phyloP scores from a whole-genome alignment of 306 rosid species.

The Vachellia pachyceras region DNA sequence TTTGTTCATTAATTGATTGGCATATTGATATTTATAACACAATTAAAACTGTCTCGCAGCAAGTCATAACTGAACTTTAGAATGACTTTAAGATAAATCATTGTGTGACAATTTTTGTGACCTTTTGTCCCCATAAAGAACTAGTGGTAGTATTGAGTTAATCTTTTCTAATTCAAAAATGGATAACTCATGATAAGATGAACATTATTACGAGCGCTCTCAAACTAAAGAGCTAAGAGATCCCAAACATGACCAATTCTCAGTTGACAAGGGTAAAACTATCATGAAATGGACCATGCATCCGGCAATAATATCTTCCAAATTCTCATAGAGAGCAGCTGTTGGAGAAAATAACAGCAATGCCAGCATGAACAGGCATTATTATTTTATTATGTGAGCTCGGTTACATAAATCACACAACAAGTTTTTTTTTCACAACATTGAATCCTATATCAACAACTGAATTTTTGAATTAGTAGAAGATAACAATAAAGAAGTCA shows the following conservation, averaged over 20 bases:
- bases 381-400: too few species aligned
- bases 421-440: too few species aligned
- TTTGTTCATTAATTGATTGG: neutral
- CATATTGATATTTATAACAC: neutral
- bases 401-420: too few species aligned
- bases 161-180: constrained; percentile 2
- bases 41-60: neutral
- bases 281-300: too few species aligned
- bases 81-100: constrained; percentile 18
- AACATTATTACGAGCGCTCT: neutral
- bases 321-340: neutral
- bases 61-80: constrained; percentile 1
- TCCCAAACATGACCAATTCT: neutral
- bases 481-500: neutral
- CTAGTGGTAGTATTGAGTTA: neutral
- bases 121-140: constrained; percentile 17
- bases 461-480: neutral
- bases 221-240: neutral
- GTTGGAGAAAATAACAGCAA: too few species aligned
- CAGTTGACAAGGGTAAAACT: neutral
- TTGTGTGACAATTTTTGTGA: neutral
- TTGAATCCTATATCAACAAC: too few species aligned
- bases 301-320: too few species aligned
- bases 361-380: too few species aligned
- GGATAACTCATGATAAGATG: neutral